A percentile compares a stretch with the other conserved stretches of the same genome.
phyloP scores from a whole-genome alignment of 1,139 yeast species.

The Candida neerlandica region DNA sequence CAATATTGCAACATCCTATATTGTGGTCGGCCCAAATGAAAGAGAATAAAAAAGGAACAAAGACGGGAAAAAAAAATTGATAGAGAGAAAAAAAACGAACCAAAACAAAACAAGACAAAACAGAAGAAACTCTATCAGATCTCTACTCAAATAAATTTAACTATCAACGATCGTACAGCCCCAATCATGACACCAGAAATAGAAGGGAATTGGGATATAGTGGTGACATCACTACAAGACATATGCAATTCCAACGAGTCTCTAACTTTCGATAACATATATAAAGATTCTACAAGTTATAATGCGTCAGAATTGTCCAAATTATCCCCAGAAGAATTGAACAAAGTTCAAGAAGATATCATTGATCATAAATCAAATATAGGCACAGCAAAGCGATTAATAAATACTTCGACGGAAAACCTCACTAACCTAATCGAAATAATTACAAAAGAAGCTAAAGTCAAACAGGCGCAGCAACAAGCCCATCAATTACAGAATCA shows the following conservation, averaged over 20 bases:
- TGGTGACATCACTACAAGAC: conserved; percentile 67
- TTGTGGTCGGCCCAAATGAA: neutral
- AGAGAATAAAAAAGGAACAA: neutral
- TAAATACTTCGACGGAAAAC: conserved; percentile 44
- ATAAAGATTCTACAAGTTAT: conserved; percentile 24
- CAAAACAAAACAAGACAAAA: neutral
- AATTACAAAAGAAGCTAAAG: conserved; percentile 8
- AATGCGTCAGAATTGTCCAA: conserved; percentile 18
- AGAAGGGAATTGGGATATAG: conserved; percentile 69
- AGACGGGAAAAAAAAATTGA: conserved; percentile 3
- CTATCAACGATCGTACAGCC: neutral
- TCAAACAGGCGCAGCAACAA: conserved; percentile 13
- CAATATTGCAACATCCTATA: neutral
- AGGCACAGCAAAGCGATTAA: conserved; percentile 54
- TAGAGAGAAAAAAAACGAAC: neutral
- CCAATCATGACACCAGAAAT: conserved; percentile 27
- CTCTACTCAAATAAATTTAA: no score
- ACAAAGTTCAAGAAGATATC: conserved; percentile 41
- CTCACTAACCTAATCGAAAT: conserved; percentile 34
- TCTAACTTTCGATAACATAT: conserved; percentile 50
- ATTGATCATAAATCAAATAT: conserved; percentile 58
- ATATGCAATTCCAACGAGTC: conserved; percentile 63
- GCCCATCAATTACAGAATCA: conserved; percentile 3
- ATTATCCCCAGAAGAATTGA: conserved; percentile 24
- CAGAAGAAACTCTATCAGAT: neutral